Evolutionary conservation across 2,329 filamentous ascomycete genomes (phyloP), one percentile per base, ranked within the genome.

Genomic region (Plectosphaerella plurivora): DNA sequence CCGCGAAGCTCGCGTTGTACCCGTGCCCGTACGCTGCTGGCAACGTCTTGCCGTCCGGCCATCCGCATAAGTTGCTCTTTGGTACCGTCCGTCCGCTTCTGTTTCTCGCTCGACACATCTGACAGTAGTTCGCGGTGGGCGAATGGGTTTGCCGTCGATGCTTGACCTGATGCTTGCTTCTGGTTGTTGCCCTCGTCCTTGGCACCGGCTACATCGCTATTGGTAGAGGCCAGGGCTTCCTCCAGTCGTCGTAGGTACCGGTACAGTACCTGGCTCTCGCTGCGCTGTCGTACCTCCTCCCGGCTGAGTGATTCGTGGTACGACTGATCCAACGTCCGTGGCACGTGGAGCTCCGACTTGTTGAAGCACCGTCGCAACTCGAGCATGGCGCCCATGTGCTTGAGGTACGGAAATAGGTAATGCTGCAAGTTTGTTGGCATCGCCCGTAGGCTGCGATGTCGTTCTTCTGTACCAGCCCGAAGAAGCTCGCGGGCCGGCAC

Each of bases 61-160:
- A 58, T 58, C 48, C 49, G 41, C 33, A 55, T 55, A 45, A 58
- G 20, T 49, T 58, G 54, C n/a, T 55, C 56, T 49, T 58, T 58
- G 3, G 56, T 58, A 24, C 56, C 54, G 35, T 58, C 56, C 22
- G 56, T 56, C 52, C 54, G 56, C 49, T 58, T 58, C 54, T 58
- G 56, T 45, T 58, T 58, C 41, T 55, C 56, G 49, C 55, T 57
- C 42, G 50, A 51, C 49, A 55, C 45, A 33, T 53, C 16, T 18
- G 50, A 52, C 3, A 57, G 51, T 25, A 52, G 48, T 37, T 45
- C 46, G 3, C 49, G 52, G 22, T 52, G 49, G 28, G 50, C 49
- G 6, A 58, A 58, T 6, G 56, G 46, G 22, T 49, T 51, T 15
- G 37, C 48, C 12, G 28, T 33, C 28, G 48, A 50, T 4, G 37